phyloP scores from a whole-genome alignment of 2,329 filamentous ascomycete species.

The Ceratocystis ficicola region DNA sequence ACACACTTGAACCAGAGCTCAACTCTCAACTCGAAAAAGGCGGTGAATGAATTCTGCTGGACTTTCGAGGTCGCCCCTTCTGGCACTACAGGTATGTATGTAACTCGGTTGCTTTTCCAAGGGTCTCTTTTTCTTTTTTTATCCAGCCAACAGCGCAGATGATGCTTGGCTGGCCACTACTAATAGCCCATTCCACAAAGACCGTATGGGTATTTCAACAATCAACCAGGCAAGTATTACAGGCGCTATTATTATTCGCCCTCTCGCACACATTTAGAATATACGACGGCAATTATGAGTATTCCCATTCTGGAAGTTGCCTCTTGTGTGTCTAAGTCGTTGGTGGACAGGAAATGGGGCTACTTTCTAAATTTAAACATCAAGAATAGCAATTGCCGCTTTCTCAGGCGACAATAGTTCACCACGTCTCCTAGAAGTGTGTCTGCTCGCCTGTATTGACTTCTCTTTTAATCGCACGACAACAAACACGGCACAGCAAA shows the following conservation, averaged over 20 bases:
- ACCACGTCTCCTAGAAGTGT: neutral
- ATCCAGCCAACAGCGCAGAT: no score
- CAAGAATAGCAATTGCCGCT: neutral
- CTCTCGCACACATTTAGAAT: no score
- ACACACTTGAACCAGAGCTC: neutral
- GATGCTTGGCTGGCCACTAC: no score
- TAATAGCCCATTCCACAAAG: no score
- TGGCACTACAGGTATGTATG: neutral
- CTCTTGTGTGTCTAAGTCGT: neutral
- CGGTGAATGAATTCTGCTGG: slow-evolving; percentile 6
- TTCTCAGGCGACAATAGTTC: no score
- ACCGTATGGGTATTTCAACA: no score
- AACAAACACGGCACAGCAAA: no score
- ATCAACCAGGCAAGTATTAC: no score
- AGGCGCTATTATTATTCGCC: no score
- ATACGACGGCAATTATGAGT: no score
- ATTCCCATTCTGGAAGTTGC: neutral
- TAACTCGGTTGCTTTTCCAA: neutral
- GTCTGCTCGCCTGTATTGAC: neutral
- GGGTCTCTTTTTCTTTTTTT: no score
- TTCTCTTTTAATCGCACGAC: neutral
- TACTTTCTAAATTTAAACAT: neutral
- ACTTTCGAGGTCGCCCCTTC: neutral
- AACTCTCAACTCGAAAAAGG: neutral
- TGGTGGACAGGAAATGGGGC: neutral